Base-by-base conservation (phyloP, 257 asterid species). In the Solanum rostratum region DNA sequence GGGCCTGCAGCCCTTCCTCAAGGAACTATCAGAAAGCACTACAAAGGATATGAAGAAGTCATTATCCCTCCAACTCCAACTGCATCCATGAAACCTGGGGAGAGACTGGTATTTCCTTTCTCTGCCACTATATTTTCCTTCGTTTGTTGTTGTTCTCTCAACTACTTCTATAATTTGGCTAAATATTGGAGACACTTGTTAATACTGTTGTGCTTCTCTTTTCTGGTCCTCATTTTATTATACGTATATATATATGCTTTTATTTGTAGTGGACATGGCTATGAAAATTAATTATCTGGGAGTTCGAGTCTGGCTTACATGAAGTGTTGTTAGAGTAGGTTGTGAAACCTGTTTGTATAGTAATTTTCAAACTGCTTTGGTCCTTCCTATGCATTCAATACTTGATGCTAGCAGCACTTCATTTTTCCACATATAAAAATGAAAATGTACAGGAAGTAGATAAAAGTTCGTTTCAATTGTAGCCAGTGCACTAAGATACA, bases 11-110 rank as follows among this genome's bases (percentile, higher is more conserved):
- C 97, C 70, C 98, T 96, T 92, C 98, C 98, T 76, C 95, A 91
- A 91, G 98, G 99, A 84, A 94, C 98, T 54, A 59, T 89, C 68
- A 90, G 96, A 91, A 95, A 93, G 89, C 93, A 93, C 89, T 87
- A 88, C 89, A 93, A 93, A 86, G 98, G 98, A 83, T 95, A 95
- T 83, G 99, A 93, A 91, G 99, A 96, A 96, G 98, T 96, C 86
- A 92, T 82, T 76, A 85, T 96, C 84, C 99, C 99, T 84, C 94
- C 98, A 80, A 90, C 92, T 63, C 93, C 94, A 86, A 95, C 98
- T 89, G 97, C 99, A 83, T 95, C 99, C 60, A 85, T 96, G 98
- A 93, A 91, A 89, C 98, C 97, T 68, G 98, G 98, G 88, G 99
- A 96, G 92, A 95, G 87, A 87, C 93, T 96, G 97, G 98, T 95